phyloP scores from a whole-genome alignment of 257 asterid genomes.

The Capsicum pubescens region DNA sequence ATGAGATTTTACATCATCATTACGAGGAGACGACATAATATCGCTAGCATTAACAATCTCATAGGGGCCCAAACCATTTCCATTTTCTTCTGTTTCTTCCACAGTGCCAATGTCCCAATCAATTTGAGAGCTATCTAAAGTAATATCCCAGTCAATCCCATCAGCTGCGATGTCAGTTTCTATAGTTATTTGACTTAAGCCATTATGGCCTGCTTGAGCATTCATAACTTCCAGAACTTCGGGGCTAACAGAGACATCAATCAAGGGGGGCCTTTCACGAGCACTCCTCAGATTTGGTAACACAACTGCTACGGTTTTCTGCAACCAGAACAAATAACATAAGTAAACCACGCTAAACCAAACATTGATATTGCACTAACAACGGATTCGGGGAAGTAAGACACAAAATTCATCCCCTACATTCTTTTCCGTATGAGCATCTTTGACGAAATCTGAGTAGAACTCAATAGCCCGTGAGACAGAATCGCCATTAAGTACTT shows the following conservation, averaged over 20 bases:
- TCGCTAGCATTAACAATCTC: slow-evolving; percentile 92
- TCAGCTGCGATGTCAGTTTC: slow-evolving; percentile 51
- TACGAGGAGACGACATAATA: slow-evolving; percentile 53
- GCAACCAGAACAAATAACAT: slow-evolving; percentile 44
- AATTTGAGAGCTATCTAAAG: slow-evolving; percentile 79
- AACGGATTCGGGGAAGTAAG: not conserved
- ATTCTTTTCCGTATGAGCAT: slow-evolving; percentile 78
- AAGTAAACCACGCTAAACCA: slow-evolving; percentile 20
- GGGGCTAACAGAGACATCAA: slow-evolving; percentile 59
- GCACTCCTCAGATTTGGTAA: slow-evolving; percentile 60
- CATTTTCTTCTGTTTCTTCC: slow-evolving; percentile 76
- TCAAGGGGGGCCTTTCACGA: slow-evolving; percentile 72
- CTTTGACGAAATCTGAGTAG: slow-evolving; percentile 79
- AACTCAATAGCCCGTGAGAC: slow-evolving; percentile 73
- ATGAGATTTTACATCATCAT: slow-evolving; percentile 41
- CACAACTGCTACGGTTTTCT: slow-evolving; percentile 60
- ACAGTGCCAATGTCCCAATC: slow-evolving; percentile 91
- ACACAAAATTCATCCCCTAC: slow-evolving; percentile 48
- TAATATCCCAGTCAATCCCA: slow-evolving; percentile 88
- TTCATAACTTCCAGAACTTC: slow-evolving; percentile 50
- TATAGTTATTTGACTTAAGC: slow-evolving; percentile 39
- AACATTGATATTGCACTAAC: slow-evolving; percentile 11
- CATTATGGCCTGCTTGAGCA: slow-evolving; percentile 48
- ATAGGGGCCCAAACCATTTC: slow-evolving; percentile 90
- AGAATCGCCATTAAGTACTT: slow-evolving; percentile 74